Conservation (phyloP, 768 basidiomycete species). For the Podaxis sp. region DNA sequence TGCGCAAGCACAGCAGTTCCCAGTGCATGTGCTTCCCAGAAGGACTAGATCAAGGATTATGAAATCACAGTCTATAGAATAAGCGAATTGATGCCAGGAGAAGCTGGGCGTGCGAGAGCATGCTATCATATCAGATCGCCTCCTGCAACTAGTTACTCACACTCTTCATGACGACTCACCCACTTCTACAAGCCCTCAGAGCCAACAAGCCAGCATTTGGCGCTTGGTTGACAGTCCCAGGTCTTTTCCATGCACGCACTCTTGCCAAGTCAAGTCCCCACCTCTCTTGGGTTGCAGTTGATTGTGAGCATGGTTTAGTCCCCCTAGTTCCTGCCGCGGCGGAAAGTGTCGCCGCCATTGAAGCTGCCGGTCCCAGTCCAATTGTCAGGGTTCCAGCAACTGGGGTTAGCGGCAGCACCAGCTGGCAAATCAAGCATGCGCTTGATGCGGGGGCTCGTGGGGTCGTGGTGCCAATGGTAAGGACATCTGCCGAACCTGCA, state of each 20-base stretch:
- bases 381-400: slow-evolving; percentile 67
- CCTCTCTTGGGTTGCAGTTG: slow-evolving; percentile 64
- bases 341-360: slow-evolving; percentile 55
- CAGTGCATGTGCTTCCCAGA: too few species aligned
- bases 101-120: not conserved
- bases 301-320: slow-evolving; percentile 68
- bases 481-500: slow-evolving; percentile 9
- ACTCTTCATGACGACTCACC: slow-evolving; percentile 48
- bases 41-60: too few species aligned
- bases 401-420: slow-evolving; percentile 50
- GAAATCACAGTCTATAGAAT: not conserved
- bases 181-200: slow-evolving; percentile 53
- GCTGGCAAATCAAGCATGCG: slow-evolving; percentile 73
- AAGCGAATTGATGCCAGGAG: not conserved
- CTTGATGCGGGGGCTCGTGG: slow-evolving; percentile 69
- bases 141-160: not conserved
- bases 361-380: slow-evolving; percentile 52
- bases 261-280: slow-evolving; percentile 55
- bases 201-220: slow-evolving; percentile 64
- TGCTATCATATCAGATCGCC: not conserved
- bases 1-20: too few species aligned
- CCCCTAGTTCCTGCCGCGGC: slow-evolving; percentile 55
- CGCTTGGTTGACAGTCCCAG: slow-evolving; percentile 63
- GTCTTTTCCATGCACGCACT: slow-evolving; percentile 56
- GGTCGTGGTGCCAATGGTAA: slow-evolving; percentile 67